These are phyloP conservation scores for Articulospora tetracladia DNA, from an alignment of 495 filamentous ascomycete genomes.

Conservation along the genomic window DNA sequence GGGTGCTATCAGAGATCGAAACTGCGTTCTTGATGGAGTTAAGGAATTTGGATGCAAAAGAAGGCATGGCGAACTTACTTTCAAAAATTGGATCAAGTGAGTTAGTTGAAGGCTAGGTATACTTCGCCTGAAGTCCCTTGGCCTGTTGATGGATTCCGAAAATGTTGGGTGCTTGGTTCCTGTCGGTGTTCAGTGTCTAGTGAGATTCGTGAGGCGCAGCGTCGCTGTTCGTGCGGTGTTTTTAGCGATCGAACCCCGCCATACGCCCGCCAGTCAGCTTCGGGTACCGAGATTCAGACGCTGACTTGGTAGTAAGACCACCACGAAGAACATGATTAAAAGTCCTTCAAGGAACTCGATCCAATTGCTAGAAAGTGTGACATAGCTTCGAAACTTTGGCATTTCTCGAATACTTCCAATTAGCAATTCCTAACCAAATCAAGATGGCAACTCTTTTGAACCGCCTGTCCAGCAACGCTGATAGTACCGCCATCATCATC, in stretches of 20 bases:
- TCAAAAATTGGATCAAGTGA: background rate
- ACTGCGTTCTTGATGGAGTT: constrained; percentile 1
- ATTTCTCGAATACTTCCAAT: background rate
- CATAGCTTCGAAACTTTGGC: background rate
- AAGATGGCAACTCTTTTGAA: constrained; percentile 2
- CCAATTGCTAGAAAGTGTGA: background rate
- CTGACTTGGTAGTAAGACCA: background rate
- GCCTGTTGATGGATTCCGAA: background rate
- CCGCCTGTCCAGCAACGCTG: background rate
- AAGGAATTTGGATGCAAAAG: background rate
- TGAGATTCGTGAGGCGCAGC: background rate
- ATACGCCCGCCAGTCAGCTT: background rate
- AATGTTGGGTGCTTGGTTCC: background rate
- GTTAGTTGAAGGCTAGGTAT: background rate
- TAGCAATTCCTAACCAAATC: background rate
- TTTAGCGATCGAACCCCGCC: background rate
- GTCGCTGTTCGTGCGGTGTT: background rate
- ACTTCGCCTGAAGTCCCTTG: background rate
- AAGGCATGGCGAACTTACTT: constrained; percentile 1
- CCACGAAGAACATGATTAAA: background rate
- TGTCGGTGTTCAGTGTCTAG: background rate
- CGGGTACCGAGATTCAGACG: background rate
- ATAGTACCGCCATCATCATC: constrained; percentile 55
- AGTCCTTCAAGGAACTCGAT: background rate
- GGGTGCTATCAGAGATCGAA: background rate